phyloP scores from a whole-genome alignment of 108 stramenopile species.

The Craspedostauros australis region DNA sequence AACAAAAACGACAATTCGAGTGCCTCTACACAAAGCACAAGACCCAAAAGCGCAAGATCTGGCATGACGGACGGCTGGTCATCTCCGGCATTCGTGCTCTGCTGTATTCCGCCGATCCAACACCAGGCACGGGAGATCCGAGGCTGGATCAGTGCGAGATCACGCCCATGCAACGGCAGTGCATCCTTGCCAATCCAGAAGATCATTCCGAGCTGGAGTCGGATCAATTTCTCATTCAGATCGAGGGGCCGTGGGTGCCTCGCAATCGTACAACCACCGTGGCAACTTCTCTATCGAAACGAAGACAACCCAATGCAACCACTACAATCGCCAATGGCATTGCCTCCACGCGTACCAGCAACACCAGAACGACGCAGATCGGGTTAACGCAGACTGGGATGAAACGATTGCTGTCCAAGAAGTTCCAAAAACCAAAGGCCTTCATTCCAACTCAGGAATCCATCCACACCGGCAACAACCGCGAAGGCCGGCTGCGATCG shows the following conservation, averaged over 20 bases:
- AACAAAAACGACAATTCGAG: constrained; percentile 13
- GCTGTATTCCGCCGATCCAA: constrained; percentile 46
- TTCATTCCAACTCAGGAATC: too few species aligned
- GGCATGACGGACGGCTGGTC: constrained; percentile 69
- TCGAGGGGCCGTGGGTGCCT: constrained; percentile 38
- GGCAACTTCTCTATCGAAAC: too few species aligned
- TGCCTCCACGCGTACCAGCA: background rate
- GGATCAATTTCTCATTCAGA: constrained; percentile 32
- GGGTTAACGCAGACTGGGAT: constrained; percentile 18
- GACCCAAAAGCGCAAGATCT: constrained; percentile 75
- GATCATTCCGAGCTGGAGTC: constrained; percentile 30
- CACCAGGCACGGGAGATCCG: constrained; percentile 31
- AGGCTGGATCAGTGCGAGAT: constrained; percentile 44
- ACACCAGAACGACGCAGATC: background rate
- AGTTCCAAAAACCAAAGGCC: constrained; percentile 49
- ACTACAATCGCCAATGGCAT: background rate
- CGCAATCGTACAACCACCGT: background rate
- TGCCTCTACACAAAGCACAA: constrained; percentile 77
- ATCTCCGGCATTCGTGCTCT: constrained; percentile 17
- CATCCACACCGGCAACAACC: constrained; percentile 22
- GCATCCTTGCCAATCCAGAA: constrained; percentile 8
- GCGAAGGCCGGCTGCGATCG: constrained; percentile 5
- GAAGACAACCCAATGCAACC: background rate
- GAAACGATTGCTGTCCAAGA: constrained; percentile 49
- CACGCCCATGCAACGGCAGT: constrained; percentile 1